Percentiles rank a stretch among this genome's conserved stretches.
phyloP scores from a whole-genome alignment of 352 stramenopile species.

The Pythium rishiriense region DNA sequence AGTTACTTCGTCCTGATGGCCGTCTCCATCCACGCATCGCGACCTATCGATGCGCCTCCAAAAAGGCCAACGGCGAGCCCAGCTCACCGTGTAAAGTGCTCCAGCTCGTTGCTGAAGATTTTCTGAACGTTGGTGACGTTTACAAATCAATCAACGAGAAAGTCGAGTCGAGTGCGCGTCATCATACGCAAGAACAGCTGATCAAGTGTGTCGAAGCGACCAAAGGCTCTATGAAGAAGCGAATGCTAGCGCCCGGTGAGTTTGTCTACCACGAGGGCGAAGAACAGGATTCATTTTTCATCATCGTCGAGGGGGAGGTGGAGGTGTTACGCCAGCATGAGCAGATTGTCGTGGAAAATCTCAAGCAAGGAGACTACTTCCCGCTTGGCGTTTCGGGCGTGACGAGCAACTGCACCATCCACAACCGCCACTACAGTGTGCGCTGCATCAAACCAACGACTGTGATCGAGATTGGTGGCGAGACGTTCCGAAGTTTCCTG shows the following conservation, averaged over 20 bases:
- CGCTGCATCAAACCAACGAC: slow-evolving; percentile 64
- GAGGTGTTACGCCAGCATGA: slow-evolving; percentile 74
- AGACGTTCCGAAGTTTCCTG: slow-evolving; percentile 84
- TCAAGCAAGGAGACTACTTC: slow-evolving; percentile 78
- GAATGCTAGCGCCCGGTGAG: slow-evolving; percentile 52
- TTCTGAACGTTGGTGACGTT: slow-evolving; percentile 72
- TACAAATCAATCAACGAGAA: slow-evolving; percentile 74
- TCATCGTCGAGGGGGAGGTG: slow-evolving; percentile 68
- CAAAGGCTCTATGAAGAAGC: slow-evolving; percentile 69
- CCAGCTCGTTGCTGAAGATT: slow-evolving; percentile 78
- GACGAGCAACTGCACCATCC: slow-evolving; percentile 64
- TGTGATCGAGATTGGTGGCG: slow-evolving; percentile 77
- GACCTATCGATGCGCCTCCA: slow-evolving; percentile 54
- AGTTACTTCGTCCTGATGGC: slow-evolving; percentile 71
- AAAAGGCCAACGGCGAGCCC: slow-evolving; percentile 4
- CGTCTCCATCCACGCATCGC: slow-evolving; percentile 68
- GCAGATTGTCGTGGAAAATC: slow-evolving; percentile 67
- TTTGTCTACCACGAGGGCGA: slow-evolving; percentile 83
- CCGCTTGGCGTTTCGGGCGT: slow-evolving; percentile 73
- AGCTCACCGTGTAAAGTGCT: slow-evolving; percentile 69
- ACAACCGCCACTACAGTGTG: slow-evolving; percentile 71
- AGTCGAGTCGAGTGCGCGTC: slow-evolving; percentile 56
- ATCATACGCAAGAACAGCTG: slow-evolving; percentile 69
- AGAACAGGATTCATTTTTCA: slow-evolving; percentile 77
- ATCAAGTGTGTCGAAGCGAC: slow-evolving; percentile 77